phyloP scores from a whole-genome alignment of 2,329 filamentous ascomycete genomes.

The Colletotrichum sp. region DNA sequence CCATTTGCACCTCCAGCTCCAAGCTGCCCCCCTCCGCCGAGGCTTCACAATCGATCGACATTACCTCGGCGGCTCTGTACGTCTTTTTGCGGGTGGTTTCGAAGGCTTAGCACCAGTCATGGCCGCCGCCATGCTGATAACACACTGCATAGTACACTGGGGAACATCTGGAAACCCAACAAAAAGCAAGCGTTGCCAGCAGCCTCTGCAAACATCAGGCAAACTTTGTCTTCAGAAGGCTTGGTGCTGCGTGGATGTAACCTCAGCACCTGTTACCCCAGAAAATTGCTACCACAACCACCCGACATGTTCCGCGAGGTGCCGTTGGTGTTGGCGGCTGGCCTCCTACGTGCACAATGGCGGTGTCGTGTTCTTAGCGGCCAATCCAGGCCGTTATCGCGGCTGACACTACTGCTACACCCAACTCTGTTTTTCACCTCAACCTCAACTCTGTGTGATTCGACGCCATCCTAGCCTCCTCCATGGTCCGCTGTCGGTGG shows the following conservation, averaged over 20 bases:
- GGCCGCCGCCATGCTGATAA: neutral
- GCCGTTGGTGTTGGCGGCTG: neutral
- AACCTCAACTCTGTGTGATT: neutral
- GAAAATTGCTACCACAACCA: neutral
- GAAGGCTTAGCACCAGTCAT: neutral
- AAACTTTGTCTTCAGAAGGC: slow-evolving; percentile 7
- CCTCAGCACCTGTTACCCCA: neutral
- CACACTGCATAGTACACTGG: neutral
- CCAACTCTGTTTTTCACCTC: neutral
- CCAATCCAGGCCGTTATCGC: neutral
- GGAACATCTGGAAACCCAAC: neutral
- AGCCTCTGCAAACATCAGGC: neutral
- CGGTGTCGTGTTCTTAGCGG: neutral
- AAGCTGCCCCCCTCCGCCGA: neutral
- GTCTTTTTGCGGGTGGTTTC: neutral
- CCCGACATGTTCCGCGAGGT: neutral
- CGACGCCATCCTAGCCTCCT: neutral
- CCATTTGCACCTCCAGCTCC: neutral
- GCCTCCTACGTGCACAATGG: neutral
- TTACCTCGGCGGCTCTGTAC: neutral
- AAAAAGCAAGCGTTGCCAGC: neutral
- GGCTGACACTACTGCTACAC: neutral
- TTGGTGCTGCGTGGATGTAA: slow-evolving; percentile 4
- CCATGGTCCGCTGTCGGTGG: neutral
- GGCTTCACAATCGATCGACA: neutral